Conservation (phyloP, 2,329 filamentous ascomycete genomes). For the Orbilia javanica region DNA sequence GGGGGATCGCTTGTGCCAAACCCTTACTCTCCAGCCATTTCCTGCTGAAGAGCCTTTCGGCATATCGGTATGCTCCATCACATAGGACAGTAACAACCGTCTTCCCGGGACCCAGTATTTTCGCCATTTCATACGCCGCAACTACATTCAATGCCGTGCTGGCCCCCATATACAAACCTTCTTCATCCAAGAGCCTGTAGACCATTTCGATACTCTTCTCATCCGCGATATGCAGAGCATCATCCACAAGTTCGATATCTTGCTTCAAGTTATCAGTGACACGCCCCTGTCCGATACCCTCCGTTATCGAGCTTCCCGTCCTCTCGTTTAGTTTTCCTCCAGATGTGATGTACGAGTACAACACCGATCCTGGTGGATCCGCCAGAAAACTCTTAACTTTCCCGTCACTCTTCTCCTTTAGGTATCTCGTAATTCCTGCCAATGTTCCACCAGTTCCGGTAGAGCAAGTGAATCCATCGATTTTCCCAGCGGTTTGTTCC, state of each 20-base stretch:
- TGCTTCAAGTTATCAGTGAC: slow-evolving; percentile 93
- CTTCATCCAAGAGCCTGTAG: slow-evolving; percentile 93
- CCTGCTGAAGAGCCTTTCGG: slow-evolving; percentile 89
- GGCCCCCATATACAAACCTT: slow-evolving; percentile 93
- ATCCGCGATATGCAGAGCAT: slow-evolving; percentile 84
- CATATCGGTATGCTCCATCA: slow-evolving; percentile 97
- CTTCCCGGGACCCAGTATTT: slow-evolving; percentile 87
- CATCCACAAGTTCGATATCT: slow-evolving; percentile 86
- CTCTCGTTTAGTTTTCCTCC: slow-evolving; percentile 87
- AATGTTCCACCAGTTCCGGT: slow-evolving; percentile 94
- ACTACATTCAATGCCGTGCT: slow-evolving; percentile 95
- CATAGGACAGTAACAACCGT: slow-evolving; percentile 94
- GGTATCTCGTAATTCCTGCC: slow-evolving; percentile 86
- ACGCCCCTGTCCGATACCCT: slow-evolving; percentile 96
- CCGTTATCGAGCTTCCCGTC: slow-evolving; percentile 88
- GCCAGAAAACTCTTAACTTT: slow-evolving; percentile 88
- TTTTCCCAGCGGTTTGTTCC: slow-evolving; percentile 84
- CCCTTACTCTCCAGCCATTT: slow-evolving; percentile 92
- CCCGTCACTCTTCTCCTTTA: slow-evolving; percentile 85
- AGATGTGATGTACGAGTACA: slow-evolving; percentile 90
- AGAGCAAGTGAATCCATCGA: slow-evolving; percentile 95
- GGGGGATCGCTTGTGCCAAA: slow-evolving; percentile 81
- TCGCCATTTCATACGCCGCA: slow-evolving; percentile 91
- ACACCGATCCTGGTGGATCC: slow-evolving; percentile 91
- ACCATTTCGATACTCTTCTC: slow-evolving; percentile 98